A percentile compares a stretch with the other conserved stretches of the same genome.
Conservation (phyloP, 106 monocot species). For the Phalaenopsis aphrodite region DNA sequence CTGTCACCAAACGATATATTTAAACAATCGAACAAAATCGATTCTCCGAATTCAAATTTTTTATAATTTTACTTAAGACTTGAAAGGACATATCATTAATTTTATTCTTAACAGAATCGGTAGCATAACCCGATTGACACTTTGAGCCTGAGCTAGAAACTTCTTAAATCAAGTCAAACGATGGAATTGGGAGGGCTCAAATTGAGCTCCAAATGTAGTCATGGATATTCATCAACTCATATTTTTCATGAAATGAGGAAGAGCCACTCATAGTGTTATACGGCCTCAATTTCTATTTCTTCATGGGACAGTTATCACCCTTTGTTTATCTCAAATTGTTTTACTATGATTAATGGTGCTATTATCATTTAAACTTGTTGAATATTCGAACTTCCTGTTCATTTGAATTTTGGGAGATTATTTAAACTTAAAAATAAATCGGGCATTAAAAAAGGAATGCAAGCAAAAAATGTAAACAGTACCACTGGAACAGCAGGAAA, state of each 20-base stretch:
- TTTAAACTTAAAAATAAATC: background rate
- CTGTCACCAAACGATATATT: background rate
- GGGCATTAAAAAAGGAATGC: background rate
- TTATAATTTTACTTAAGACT: background rate
- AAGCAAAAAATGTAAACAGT: background rate
- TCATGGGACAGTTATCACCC: too few species aligned
- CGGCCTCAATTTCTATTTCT: too few species aligned
- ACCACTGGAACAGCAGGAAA: slow-evolving; percentile 51
- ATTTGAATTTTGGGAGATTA: background rate
- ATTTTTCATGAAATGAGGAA: too few species aligned
- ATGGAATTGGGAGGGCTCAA: background rate
- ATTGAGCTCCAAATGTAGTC: background rate
- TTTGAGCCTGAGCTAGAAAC: too few species aligned
- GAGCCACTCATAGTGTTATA: too few species aligned
- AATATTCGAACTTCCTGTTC: too few species aligned
- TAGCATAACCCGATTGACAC: background rate
- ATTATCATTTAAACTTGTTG: too few species aligned
- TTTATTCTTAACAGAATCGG: background rate
- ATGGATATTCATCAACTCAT: background rate
- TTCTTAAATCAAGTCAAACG: too few species aligned
- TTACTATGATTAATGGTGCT: too few species aligned
- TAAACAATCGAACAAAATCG: background rate
- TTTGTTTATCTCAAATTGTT: too few species aligned
- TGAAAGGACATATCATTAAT: background rate
- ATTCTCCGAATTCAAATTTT: background rate